Percentiles rank a stretch among this genome's conserved stretches.
Evolutionary conservation across 2,329 filamentous ascomycete species (phyloP).

Genomic region (Sordariomycetes sp.): DNA sequence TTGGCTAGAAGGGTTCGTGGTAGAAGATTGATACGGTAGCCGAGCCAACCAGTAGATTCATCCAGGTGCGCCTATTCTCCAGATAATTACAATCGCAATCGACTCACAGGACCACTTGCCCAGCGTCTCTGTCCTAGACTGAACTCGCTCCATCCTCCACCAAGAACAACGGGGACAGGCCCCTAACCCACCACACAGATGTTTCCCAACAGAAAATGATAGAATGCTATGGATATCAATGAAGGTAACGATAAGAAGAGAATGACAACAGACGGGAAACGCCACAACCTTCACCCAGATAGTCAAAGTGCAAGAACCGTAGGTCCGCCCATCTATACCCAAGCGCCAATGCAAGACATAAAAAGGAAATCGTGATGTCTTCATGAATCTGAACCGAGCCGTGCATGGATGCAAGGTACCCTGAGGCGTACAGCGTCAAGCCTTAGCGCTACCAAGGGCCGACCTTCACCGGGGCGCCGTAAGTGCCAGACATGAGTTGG

Average conservation of each 20-base stretch:
- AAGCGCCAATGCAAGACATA: slow-evolving; percentile 3
- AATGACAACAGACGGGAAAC: not conserved
- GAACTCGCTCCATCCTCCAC: not conserved
- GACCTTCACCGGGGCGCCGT: slow-evolving; percentile 48
- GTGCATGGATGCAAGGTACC: not conserved
- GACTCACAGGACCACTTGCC: not conserved
- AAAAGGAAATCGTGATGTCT: slow-evolving; percentile 2
- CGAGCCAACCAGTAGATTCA: not conserved
- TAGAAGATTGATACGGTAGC: not conserved
- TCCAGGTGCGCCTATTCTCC: not conserved
- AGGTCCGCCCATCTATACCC: slow-evolving; percentile 12
- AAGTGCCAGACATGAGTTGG: slow-evolving; percentile 50
- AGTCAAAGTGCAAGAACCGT: slow-evolving; percentile 1
- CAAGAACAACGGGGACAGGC: not conserved
- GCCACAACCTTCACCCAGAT: not conserved
- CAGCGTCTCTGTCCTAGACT: not conserved
- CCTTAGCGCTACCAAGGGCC: slow-evolving; percentile 43
- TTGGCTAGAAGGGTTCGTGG: not conserved
- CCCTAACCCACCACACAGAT: not conserved
- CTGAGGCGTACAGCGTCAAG: not conserved
- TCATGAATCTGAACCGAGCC: not conserved
- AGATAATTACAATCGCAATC: not conserved
- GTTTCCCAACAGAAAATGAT: not conserved
- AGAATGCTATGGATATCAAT: not conserved
- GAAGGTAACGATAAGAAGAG: not conserved